Base-by-base conservation (phyloP, 208 protist species). In the Trichomonas gallinae region DNA sequence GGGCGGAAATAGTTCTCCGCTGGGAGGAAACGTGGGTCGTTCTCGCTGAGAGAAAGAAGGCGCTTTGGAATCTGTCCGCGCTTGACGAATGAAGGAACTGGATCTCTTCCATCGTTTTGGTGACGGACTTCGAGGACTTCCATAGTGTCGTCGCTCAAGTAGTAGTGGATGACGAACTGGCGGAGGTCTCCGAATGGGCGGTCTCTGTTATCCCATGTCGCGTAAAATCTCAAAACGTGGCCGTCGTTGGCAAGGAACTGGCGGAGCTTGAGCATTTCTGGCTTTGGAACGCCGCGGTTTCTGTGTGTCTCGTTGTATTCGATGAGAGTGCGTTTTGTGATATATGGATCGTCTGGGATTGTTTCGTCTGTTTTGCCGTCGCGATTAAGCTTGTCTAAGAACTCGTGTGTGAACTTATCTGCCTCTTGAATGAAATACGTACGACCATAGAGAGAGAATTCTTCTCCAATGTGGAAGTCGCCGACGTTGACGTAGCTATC, bases 31-130 rank as follows among this genome's bases (percentile, higher is more conserved):
- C 96, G 96, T 48, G 96, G 93, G 51, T 97, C 96, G 34, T 96
- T 96, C 81, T 96, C 97, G 40, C 88, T n/a, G 34, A 96, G 85
- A 51, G 96, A 58, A 97, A 98, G 63, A 97, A 98, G 34, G 17
- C 83, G 40, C 97, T 98, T 98, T n/a, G 99, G 98, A 38, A 99
- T 97, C 45, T 97, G 97, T 58, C 98, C 97, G 63, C 98, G 97
- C 93, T 98, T 98, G 34, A 99, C 97, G 96, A 99, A 99, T 36
- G 98, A 97, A 58, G 98, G 97, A 97, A 98, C 98, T 1, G 98
- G 98, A 97, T 99, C 99, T 96, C 98, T 97, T 23, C 99, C 99
- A 91, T 98, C 98, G 97, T 99, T 99, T 44, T 97, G 96, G 2
- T 97, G 97, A 31, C 49, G 36, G 13, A 97, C 98, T 97, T 99